phyloP scores from a whole-genome alignment of 495 filamentous ascomycete species.

The Pseudotulostoma volvatum region DNA sequence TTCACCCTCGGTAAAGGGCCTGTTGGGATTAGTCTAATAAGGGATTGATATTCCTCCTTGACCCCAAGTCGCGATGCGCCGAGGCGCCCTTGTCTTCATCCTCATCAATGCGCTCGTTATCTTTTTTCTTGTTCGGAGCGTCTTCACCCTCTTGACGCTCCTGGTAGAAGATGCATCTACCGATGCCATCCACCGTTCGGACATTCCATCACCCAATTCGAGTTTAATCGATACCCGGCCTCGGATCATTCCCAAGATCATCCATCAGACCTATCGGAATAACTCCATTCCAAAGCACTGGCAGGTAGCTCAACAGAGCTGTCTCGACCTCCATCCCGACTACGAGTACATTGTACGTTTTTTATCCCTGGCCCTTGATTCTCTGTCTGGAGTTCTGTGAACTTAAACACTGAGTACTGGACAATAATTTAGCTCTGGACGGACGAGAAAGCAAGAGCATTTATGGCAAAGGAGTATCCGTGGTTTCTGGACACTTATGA shows the following conservation, averaged over 20 bases:
- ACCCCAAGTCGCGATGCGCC: slow-evolving; percentile 43
- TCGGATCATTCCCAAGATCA: slow-evolving; percentile 71
- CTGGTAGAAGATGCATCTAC: slow-evolving; percentile 49
- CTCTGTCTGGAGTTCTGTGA: neutral
- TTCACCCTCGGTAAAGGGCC: too few relatives aligned
- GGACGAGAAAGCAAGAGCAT: slow-evolving; percentile 53
- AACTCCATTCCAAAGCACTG: slow-evolving; percentile 59
- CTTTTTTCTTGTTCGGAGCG: slow-evolving; percentile 40
- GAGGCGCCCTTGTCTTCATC: slow-evolving; percentile 46
- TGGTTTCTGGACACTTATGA: slow-evolving; percentile 82
- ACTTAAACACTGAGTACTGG: too few relatives aligned
- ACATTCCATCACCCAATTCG: slow-evolving; percentile 48
- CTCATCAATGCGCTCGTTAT: slow-evolving; percentile 43
- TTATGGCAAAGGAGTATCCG: slow-evolving; percentile 63
- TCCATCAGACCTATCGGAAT: slow-evolving; percentile 78
- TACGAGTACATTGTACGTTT: slow-evolving; percentile 64
- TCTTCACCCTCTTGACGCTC: slow-evolving; percentile 47
- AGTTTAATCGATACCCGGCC: slow-evolving; percentile 40
- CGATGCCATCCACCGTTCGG: slow-evolving; percentile 46
- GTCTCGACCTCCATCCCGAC: slow-evolving; percentile 56
- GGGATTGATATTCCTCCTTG: too few relatives aligned
- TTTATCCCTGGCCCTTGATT: neutral
- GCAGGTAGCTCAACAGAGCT: slow-evolving; percentile 55
- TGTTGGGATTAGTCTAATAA: too few relatives aligned
- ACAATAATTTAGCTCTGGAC: slow-evolving; percentile 58